Evolutionary conservation across 2,329 filamentous ascomycete species (phyloP), one percentile per base, ranked within the genome.

Genomic region (Xylaria sp.): DNA sequence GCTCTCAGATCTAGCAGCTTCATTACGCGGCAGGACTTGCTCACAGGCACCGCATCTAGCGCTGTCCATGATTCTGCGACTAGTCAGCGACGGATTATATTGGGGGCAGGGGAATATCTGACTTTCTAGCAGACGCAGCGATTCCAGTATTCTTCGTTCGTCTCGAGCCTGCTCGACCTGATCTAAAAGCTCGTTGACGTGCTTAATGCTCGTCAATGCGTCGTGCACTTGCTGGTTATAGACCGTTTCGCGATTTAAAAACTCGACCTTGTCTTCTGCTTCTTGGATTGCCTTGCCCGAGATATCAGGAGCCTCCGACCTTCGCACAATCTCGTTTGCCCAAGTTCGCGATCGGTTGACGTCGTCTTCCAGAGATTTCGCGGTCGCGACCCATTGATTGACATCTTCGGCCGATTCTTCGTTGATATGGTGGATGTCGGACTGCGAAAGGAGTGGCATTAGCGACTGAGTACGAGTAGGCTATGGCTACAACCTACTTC

Each of bases 341-440:
- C 92, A 86, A 16, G 84, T 81, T 65, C 91, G 88, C 20, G 91
- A 93, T 43, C 85, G 83, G 65, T 90, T 85, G 61, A 97, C 93
- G 68, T 97, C 93, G 57, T 87, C 83, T 70, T 96, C 91, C 7
- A 97, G 82, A 48, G 87, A 85, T 72, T 91, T 91, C 44, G 92
- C 91, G 71, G 94, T 91, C 47, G 80, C 76, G 52, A 95, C 90
- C 93, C 93, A 97, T 47, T 87, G 83, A 67, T 91, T 89, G 46
- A 96, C 88, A 66, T 95, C 89, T 38, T 87, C 83, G 52, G 87
- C 89, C 17, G 86, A 89, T 61, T 91, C 86, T 67, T 86, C 83
- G 72, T 92, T 95, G 57, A 94, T 84, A 19, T 77, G 72, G 60
- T 87, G 88, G 54, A 97, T 88, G 64, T 95, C 87, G 55, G 81